Evolutionary conservation across 768 basidiomycete genomes (phyloP), one percentile per base, ranked within the genome.

Genomic region (Rhodotorula toruloides): DNA sequence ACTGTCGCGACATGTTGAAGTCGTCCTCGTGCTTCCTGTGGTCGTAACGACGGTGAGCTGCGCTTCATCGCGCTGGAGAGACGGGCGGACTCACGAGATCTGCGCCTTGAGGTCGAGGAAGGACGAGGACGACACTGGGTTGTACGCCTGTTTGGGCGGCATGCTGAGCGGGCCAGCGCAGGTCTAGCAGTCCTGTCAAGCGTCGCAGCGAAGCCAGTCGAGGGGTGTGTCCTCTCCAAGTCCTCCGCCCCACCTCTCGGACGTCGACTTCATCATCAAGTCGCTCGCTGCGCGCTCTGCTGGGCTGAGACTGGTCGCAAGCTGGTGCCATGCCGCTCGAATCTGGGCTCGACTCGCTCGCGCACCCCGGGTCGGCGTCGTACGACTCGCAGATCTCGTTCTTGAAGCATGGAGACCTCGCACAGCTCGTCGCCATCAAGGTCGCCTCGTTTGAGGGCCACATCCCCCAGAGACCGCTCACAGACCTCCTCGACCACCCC

Each of bases 401-500:
- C 34, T 63, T 70, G 10, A 53, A 52, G 17, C 65, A 65, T 49
- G 48, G 27, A 0, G 71, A 72, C 54, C 47, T 74, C 34, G 66
- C 63, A 54, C 43, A 65, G 36, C 58, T 50, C 37, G 36, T 74
- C 31, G 52, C 73, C 25, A 46, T 79, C 65, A 77, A 77, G 53
- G 76, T 79, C 40, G 73, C 76, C 8, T 73, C 76, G 10, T 69
- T 99, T 21, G 89, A 97, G 77, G 94, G 94, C 19, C 81, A 81
- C 22, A 83, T 91, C 29, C 85, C 84, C 31, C 85, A 85, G 46
- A 81, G 81, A 50, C 81, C 87, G 0, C 87, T 89, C 75, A 86
- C 87, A 0, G 90, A 96, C 54, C 78, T 96, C 1, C 78, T 96
- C 32, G 87, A 90, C 72, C 84, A 88, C 46, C 90, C 91, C 13